Conservation (phyloP, 1,139 yeast genomes). For the Lodderomyces margitis region DNA sequence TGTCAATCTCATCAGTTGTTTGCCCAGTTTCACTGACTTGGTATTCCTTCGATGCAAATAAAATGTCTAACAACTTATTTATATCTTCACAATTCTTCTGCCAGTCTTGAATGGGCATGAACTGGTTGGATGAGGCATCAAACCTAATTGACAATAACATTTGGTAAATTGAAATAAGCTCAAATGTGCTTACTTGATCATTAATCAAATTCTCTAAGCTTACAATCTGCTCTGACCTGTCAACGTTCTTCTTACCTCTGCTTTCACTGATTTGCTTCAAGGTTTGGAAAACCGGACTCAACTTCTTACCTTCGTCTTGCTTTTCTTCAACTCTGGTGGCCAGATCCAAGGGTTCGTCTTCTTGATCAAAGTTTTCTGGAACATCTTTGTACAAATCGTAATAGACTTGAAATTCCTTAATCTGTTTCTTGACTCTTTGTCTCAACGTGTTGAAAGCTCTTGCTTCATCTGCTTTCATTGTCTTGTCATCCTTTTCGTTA, state of each 20-base stretch:
- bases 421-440: constrained; percentile 84
- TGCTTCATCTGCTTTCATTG: constrained; percentile 78
- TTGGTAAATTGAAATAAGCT: constrained; percentile 73
- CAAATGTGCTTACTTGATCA: constrained; percentile 51
- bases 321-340: constrained; percentile 12
- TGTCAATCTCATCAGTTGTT: constrained; percentile 77
- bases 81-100: constrained; percentile 64
- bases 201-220: constrained; percentile 66
- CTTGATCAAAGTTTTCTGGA: constrained; percentile 70
- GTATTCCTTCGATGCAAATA: constrained; percentile 63
- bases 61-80: constrained; percentile 57
- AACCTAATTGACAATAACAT: constrained; percentile 86
- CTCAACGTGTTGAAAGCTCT: constrained; percentile 84
- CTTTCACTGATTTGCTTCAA: constrained; percentile 78
- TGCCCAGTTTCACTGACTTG: constrained; percentile 77
- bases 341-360: constrained; percentile 43
- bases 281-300: constrained; percentile 64
- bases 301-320: constrained; percentile 23
- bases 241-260: constrained; percentile 95
- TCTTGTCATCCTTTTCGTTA: constrained; percentile 63
- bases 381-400: constrained; percentile 61
- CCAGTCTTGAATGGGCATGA: constrained; percentile 86
- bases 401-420: constrained; percentile 62
- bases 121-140: constrained; percentile 69
- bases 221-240: constrained; percentile 73